Conservation (phyloP, 2,329 filamentous ascomycete genomes). For the Epichloe glyceriae region DNA sequence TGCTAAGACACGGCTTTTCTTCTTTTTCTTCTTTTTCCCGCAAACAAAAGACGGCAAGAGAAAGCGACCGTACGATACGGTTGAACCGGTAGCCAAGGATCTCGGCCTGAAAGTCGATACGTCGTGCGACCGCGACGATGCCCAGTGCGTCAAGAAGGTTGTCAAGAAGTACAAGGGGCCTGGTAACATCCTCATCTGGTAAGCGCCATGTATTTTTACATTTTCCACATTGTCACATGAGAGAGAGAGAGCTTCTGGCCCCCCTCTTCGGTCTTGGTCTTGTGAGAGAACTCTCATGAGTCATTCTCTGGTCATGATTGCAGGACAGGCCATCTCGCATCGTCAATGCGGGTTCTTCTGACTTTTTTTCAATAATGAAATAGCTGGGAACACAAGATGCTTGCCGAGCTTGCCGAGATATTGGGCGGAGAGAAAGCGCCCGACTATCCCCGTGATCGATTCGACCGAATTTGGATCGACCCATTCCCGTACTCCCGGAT, state of each 20-base stretch:
- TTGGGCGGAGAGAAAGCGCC: slow-evolving; percentile 38
- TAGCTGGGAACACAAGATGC: slow-evolving; percentile 44
- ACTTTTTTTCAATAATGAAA: neutral
- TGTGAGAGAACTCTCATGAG: too few relatives aligned
- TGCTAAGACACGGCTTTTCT: neutral
- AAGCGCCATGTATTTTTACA: slow-evolving; percentile 4
- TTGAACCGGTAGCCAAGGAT: slow-evolving; percentile 40
- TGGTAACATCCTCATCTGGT: slow-evolving; percentile 47
- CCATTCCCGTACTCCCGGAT: slow-evolving; percentile 36
- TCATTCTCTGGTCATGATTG: too few relatives aligned
- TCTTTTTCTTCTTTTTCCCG: too few relatives aligned
- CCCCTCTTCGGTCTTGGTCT: too few relatives aligned
- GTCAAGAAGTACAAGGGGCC: slow-evolving; percentile 32
- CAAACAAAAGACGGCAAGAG: slow-evolving; percentile 31
- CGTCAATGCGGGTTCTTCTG: neutral
- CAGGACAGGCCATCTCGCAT: too few relatives aligned
- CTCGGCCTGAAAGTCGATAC: slow-evolving; percentile 41
- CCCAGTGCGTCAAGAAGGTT: slow-evolving; percentile 37
- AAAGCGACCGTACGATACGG: slow-evolving; percentile 41
- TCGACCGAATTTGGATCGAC: slow-evolving; percentile 45
- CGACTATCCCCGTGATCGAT: slow-evolving; percentile 36
- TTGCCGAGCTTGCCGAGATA: slow-evolving; percentile 37
- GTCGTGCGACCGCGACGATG: slow-evolving; percentile 42
- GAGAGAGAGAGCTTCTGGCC: too few relatives aligned
- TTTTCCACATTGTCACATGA: neutral